Evolutionary conservation across 164 flowering plant genomes (phyloP).

Genomic region (Berberis vulgaris): DNA sequence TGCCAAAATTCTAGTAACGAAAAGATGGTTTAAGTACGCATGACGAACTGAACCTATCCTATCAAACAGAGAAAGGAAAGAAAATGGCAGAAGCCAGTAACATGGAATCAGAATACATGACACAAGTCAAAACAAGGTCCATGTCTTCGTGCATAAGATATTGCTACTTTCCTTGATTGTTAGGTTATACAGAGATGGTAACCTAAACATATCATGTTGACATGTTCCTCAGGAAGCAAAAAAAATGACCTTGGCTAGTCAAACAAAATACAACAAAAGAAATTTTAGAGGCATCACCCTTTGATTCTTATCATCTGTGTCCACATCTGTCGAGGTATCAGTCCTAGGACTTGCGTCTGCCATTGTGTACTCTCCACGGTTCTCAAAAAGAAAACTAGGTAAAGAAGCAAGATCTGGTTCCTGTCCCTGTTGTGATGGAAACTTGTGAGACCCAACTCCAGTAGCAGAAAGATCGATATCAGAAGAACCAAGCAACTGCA

Average conservation of each 20-base stretch:
- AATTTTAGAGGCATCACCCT: slow-evolving; percentile 27
- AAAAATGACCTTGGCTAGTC: not conserved
- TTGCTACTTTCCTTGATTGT: not conserved
- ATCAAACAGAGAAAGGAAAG: too few species aligned
- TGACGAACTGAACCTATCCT: too few species aligned
- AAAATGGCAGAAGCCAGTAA: too few species aligned
- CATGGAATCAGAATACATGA: too few species aligned
- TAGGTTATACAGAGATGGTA: not conserved
- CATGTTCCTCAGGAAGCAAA: not conserved
- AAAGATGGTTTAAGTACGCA: not conserved
- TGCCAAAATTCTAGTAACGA: too few species aligned
- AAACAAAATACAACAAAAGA: too few species aligned
- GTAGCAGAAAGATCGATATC: slow-evolving; percentile 17
- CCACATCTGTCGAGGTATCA: slow-evolving; percentile 77
- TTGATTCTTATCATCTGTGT: slow-evolving; percentile 58
- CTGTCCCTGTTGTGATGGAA: slow-evolving; percentile 26
- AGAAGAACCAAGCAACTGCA: slow-evolving; percentile 23
- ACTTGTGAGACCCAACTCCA: slow-evolving; percentile 23
- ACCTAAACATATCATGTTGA: not conserved
- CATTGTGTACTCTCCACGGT: slow-evolving; percentile 52
- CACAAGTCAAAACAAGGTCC: too few species aligned
- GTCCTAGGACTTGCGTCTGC: slow-evolving; percentile 89
- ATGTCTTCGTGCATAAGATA: not conserved
- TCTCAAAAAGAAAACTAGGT: slow-evolving; percentile 35
- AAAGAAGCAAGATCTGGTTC: slow-evolving; percentile 22